Conservation (phyloP, 2,329 filamentous ascomycete species). For the Fusarium sororula region DNA sequence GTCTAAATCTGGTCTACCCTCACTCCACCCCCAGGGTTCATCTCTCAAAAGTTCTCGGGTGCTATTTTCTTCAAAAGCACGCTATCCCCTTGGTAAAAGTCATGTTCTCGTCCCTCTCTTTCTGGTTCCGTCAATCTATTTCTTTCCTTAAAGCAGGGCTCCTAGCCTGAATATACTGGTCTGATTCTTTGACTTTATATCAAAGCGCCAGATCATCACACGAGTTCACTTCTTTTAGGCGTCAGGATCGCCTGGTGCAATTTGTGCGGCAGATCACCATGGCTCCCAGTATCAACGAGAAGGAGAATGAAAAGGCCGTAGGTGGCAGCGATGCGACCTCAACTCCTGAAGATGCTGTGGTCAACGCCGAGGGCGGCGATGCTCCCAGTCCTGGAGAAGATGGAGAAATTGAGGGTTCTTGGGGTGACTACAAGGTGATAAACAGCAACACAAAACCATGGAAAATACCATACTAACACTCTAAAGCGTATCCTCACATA, state of each 20-base stretch:
- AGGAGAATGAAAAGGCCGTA: conserved; percentile 22
- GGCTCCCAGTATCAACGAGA: conserved; percentile 22
- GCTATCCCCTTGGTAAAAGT: conserved; percentile 4
- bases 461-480: conserved; percentile 1
- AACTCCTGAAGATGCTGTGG: conserved; percentile 12
- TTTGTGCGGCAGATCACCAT: conserved; percentile 5
- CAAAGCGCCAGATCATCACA: background rate
- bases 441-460: background rate
- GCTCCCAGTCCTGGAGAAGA: conserved; percentile 9
- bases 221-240: background rate
- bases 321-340: background rate
- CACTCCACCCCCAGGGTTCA: conserved; percentile 27
- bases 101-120: background rate
- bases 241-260: background rate
- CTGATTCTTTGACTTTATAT: background rate
- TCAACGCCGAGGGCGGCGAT: conserved; percentile 5
- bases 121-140: background rate
- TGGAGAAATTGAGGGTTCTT: conserved; percentile 29
- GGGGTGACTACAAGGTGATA: conserved; percentile 37
- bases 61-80: conserved; percentile 21
- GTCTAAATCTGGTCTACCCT: conserved; percentile 14
- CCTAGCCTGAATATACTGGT: conserved; percentile 4
- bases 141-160: background rate
- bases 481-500: conserved; percentile 45
- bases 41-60: conserved; percentile 14